Conservation (phyloP, 108 stramenopile species). For the Pseudonitzschia delicatissima region DNA sequence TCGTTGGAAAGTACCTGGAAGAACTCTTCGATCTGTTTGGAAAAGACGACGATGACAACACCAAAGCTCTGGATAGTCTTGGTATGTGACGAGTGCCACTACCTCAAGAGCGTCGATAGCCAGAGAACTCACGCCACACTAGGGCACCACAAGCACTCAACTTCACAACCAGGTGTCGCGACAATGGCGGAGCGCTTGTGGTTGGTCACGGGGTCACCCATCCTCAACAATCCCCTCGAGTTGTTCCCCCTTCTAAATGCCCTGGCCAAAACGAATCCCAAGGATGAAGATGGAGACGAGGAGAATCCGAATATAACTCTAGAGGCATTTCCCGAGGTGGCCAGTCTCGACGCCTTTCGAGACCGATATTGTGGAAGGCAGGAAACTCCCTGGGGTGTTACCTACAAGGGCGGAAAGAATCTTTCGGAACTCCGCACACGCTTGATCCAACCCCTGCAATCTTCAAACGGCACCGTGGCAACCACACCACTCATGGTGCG, state of each 20-base stretch:
- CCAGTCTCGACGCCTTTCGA: not conserved
- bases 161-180: not conserved
- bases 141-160: constrained; percentile 2
- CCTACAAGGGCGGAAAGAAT: constrained; percentile 6
- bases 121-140: constrained; percentile 29
- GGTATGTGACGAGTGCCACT: constrained; percentile 39
- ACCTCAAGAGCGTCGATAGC: constrained; percentile 20
- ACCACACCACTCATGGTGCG: constrained; percentile 15
- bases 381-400: not conserved
- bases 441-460: constrained; percentile 6
- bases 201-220: constrained; percentile 35
- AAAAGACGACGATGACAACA: constrained; percentile 15
- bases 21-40: not conserved
- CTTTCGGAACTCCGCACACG: constrained; percentile 19
- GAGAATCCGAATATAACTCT: too few relatives aligned
- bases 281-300: too few relatives aligned
- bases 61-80: too few relatives aligned
- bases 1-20: not conserved
- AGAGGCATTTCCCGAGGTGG: constrained; percentile 1
- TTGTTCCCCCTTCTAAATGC: constrained; percentile 25
- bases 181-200: constrained; percentile 27
- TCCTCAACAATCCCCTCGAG: constrained; percentile 26
- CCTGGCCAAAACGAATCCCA: too few relatives aligned
- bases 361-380: constrained; percentile 23
- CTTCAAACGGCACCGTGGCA: too few relatives aligned